Evolutionary conservation across 192 early-diverging fungal species (phyloP).

Genomic region (Funneliformis geosporum): DNA sequence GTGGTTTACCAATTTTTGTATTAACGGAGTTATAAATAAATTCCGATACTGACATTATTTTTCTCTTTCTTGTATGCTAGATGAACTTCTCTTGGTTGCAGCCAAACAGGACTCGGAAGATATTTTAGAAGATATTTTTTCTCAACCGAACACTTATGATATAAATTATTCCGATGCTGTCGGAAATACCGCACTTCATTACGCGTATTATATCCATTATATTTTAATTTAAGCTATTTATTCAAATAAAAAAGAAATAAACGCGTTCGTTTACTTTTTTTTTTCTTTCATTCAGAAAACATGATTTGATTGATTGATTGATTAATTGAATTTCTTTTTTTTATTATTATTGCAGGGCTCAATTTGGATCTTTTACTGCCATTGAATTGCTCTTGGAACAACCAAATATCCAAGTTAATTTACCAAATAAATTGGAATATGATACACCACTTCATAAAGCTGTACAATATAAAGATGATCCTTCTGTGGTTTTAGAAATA

Average conservation of each 20-base stretch:
- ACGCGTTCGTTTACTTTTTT: background rate
- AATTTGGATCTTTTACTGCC: constrained; percentile 60
- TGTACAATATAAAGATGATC: constrained; percentile 55
- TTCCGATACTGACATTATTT: background rate
- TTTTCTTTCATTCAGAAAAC: background rate
- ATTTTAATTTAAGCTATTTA: constrained; percentile 20
- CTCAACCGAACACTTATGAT: constrained; percentile 46
- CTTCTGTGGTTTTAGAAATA: constrained; percentile 59
- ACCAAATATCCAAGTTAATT: constrained; percentile 57
- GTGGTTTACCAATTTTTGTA: background rate
- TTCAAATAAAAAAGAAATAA: background rate
- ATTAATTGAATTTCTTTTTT: too few relatives aligned
- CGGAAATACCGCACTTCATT: constrained; percentile 72
- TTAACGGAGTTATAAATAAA: background rate
- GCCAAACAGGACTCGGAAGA: constrained; percentile 72
- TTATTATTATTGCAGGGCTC: constrained; percentile 38
- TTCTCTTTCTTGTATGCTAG: constrained; percentile 38
- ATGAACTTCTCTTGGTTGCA: constrained; percentile 69
- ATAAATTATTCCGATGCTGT: constrained; percentile 63
- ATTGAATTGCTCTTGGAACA: constrained; percentile 55
- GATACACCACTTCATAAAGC: constrained; percentile 75
- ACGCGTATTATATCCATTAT: constrained; percentile 53
- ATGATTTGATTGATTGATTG: too few relatives aligned
- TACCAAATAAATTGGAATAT: constrained; percentile 50
- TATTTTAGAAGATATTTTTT: constrained; percentile 60